Evolutionary conservation across 345 rosid species (phyloP).

Genomic region (Gossypium bickii): DNA sequence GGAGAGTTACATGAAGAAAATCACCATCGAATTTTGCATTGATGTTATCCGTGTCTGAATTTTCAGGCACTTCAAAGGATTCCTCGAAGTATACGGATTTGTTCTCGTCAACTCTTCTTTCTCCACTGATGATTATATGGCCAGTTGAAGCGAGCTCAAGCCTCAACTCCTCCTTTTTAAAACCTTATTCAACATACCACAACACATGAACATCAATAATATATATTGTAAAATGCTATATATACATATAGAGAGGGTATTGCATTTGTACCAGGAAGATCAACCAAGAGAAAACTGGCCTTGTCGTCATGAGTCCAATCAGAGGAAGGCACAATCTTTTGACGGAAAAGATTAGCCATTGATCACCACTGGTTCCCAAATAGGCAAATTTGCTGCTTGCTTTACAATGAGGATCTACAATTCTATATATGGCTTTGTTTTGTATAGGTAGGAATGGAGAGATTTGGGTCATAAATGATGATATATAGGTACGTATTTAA

Average conservation of each 20-base stretch:
- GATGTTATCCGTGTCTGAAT: conserved; percentile 27
- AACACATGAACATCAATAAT: background rate
- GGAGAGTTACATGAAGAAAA: conserved; percentile 38
- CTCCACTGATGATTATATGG: conserved; percentile 35
- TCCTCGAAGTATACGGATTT: conserved; percentile 28
- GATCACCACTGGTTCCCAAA: background rate
- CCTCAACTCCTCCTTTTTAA: conserved; percentile 41
- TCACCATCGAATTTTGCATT: conserved; percentile 30
- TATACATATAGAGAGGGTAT: background rate
- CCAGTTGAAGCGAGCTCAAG: conserved; percentile 27
- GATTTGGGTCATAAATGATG: background rate
- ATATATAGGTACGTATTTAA: background rate
- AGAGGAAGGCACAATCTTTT: conserved; percentile 35
- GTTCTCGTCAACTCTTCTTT: conserved; percentile 28
- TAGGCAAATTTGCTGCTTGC: background rate
- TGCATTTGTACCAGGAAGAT: conserved; percentile 48
- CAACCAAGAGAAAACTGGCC: conserved; percentile 39
- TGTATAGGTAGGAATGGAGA: background rate
- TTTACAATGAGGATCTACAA: background rate
- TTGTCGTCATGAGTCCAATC: conserved; percentile 45
- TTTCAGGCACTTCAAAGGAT: conserved; percentile 29
- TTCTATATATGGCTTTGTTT: background rate
- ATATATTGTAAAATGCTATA: too few relatives aligned
- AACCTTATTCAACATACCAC: conserved; percentile 26
- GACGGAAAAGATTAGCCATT: conserved; percentile 26